A percentile compares a stretch with the other conserved stretches of the same genome.
phyloP scores from a whole-genome alignment of 1,284 basidiomycete species.

The Cutaneotrichosporon arboriforme region DNA sequence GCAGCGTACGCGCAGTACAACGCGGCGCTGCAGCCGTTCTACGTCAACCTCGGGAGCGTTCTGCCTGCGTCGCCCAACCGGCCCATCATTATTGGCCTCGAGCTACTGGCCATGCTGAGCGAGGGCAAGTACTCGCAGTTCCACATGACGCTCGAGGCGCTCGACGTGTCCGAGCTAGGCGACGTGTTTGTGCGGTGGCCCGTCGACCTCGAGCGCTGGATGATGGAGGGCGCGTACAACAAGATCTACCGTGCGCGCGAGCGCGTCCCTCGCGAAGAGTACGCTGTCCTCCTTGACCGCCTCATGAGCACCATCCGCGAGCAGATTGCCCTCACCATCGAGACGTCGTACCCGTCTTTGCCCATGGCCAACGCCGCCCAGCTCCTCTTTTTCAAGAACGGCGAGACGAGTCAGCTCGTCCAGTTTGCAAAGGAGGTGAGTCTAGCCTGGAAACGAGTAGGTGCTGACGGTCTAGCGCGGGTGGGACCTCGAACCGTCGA shows the following conservation, averaged over 20 bases:
- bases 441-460: background rate
- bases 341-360: slow-evolving; percentile 46
- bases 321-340: slow-evolving; percentile 48
- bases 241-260: slow-evolving; percentile 95
- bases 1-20: slow-evolving; percentile 93
- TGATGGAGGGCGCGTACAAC: slow-evolving; percentile 98
- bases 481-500: slow-evolving; percentile 43
- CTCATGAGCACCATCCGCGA: slow-evolving; percentile 46
- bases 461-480: slow-evolving; percentile 26
- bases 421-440: slow-evolving; percentile 37
- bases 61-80: slow-evolving; percentile 80
- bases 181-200: slow-evolving; percentile 79
- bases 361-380: slow-evolving; percentile 42
- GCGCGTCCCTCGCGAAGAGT: slow-evolving; percentile 54
- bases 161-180: slow-evolving; percentile 58
- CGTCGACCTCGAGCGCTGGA: slow-evolving; percentile 87
- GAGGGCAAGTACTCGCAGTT: slow-evolving; percentile 97
- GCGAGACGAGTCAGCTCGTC: slow-evolving; percentile 36
- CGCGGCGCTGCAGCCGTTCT: slow-evolving; percentile 85
- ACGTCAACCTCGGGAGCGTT: slow-evolving; percentile 70
- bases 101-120: slow-evolving; percentile 88
- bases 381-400: slow-evolving; percentile 45
- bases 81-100: slow-evolving; percentile 82
- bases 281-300: slow-evolving; percentile 43
- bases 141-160: slow-evolving; percentile 97